Percentiles rank a stretch among this genome's conserved stretches.
Conservation (phyloP, 108 stramenopile genomes). For the Skeletonema potamos region DNA sequence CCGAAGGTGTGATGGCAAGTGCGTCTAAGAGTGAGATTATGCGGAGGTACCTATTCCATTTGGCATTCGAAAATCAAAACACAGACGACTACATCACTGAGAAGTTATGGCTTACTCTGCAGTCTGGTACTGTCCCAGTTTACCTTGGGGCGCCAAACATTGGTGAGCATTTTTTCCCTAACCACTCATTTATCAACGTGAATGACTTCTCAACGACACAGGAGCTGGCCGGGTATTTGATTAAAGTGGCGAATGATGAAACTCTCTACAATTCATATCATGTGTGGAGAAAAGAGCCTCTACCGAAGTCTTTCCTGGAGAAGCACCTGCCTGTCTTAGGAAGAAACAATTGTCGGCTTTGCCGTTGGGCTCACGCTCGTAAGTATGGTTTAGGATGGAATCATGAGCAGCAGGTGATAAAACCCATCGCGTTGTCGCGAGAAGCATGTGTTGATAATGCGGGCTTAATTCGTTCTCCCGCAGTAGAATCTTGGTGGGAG, state of each 20-base stretch:
- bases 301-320: conserved; percentile 43
- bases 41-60: conserved; percentile 59
- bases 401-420: conserved; percentile 44
- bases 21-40: conserved; percentile 39
- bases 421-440: conserved; percentile 28
- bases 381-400: conserved; percentile 68
- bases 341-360: conserved; percentile 60
- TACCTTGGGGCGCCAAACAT: conserved; percentile 70
- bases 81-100: conserved; percentile 75
- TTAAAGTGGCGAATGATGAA: conserved; percentile 45
- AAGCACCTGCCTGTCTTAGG: conserved; percentile 53
- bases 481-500: conserved; percentile 51
- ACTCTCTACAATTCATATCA: conserved; percentile 74
- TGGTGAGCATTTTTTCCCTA: conserved; percentile 55
- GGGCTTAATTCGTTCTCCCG: conserved; percentile 37
- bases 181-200: conserved; percentile 54
- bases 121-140: conserved; percentile 69
- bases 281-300: conserved; percentile 58
- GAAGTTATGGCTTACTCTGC: conserved; percentile 62
- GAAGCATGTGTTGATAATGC: conserved; percentile 33
- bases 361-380: conserved; percentile 64
- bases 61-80: conserved; percentile 59
- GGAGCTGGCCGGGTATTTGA: conserved; percentile 56
- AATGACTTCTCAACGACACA: conserved; percentile 48
- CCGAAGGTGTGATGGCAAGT: conserved; percentile 30